Evolutionary conservation across 768 basidiomycete species (phyloP), one percentile per base, ranked within the genome.

Genomic region (Lactifluus subvellereus): DNA sequence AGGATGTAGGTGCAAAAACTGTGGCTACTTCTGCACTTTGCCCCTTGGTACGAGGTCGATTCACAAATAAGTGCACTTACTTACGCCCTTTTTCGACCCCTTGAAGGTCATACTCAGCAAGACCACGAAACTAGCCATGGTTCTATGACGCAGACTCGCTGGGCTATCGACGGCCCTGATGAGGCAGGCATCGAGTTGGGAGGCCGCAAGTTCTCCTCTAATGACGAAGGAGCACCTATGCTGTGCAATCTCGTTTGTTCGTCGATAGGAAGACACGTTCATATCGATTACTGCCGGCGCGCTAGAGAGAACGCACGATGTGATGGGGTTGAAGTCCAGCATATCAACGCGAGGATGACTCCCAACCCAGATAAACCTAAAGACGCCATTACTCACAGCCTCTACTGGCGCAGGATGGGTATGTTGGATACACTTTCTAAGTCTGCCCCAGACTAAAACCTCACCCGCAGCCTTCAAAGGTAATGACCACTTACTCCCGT

Each of bases 101-200:
- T 64, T 16, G 18, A 49, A 86, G 85, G 81, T 0, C 85, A 87
- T 62, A 56, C 82, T 1, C 83, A 86, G 63, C 76, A 79, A 66
- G 81, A 84, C 49, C 85, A 87, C 51, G 84, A 85, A 50, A 87
- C 85, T 0, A 76, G 76, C 16, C 85, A 87, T 55, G 86, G 85
- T 8, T 84, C 83, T 0, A 86, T 86, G 84, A 80, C 83, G 0
- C 76, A 74, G 57, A 80, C 82, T 0, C 75, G 77, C 43, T 87
- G 86, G 86, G 74, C 79, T 0, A 69, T 85, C 4, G 83, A 84
- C 54, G 82, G 81, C 0, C 78, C 78, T 0, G 80, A 84, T 9
- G 82, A 78, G 14, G 76, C 76, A 3, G 70, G 73, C 1, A 58
- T 85, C 0, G 85, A 86, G 64, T 72, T 85, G 2, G 78, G 80